Base-by-base conservation (phyloP, 768 basidiomycete species). In the Boletus sp. region DNA sequence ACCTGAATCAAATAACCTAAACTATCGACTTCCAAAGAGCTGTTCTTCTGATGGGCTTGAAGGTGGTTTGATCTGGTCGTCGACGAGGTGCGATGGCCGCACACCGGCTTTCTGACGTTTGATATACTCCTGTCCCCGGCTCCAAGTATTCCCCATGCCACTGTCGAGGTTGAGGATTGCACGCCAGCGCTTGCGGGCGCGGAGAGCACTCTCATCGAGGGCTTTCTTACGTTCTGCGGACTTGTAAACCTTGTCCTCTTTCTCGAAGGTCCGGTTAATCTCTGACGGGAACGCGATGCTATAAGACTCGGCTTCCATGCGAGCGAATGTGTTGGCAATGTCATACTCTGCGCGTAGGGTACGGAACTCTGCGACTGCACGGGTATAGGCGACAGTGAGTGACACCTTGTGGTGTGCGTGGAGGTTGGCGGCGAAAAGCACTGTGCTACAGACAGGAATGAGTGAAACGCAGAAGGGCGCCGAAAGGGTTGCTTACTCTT, bases 331-430 rank as follows among this genome's bases (percentile, higher is more conserved):
- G 37, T 83, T 84, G 2, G 90, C 80, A 46, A 93, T 79, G 62
- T 93, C 83, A 63, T 89, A 86, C 70, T 91, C 88, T 34, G 93
- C 85, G 37, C 94, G 86, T 38, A 99, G 79, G 15, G 91, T 77
- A 43, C 91, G 88, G 74, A 94, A 99, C 70, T 98, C 92, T 6
- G 84, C 79, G 10, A 94, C 79, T 29, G 92, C 87, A 11, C 77
- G 73, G 2, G 80, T 78, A 70, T 99, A 99, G 13, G 97, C 96
- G 43, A 84, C 72, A 4, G 88, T 83, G 29, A 97, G 75, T 0
- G 90, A 77, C 32, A 83, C 51, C 7, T 68, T 55, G 66, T 93
- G 88, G 54, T 81, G 58, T 56, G 82, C 71, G 69, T 92, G 82
- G 14, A 98, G 77, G 68, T 87, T 91, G 38, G 88, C 72, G n/a